phyloP scores from a whole-genome alignment of 2,329 filamentous ascomycete species.

The Colletotrichum sp. region DNA sequence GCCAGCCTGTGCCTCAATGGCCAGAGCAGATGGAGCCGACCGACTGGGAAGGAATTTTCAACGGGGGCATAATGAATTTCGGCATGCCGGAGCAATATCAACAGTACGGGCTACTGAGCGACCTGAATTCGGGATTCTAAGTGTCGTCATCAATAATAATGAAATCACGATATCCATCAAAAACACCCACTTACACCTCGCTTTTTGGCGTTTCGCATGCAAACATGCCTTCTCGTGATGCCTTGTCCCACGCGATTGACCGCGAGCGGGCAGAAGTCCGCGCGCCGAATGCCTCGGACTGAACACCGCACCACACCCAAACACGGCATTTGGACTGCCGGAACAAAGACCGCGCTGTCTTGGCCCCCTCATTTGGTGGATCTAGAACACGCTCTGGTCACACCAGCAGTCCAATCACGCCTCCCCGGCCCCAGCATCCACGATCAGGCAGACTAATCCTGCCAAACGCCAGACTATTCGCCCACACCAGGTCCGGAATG shows the following conservation, averaged over 20 bases:
- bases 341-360: slow-evolving; percentile 2
- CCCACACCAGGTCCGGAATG: neutral
- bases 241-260: neutral
- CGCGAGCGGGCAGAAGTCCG: slow-evolving; percentile 3
- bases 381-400: neutral
- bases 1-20: slow-evolving; percentile 1
- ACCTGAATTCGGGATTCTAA: slow-evolving; percentile 27
- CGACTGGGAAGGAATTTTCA: slow-evolving; percentile 32
- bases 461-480: neutral
- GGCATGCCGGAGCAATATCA: slow-evolving; percentile 24
- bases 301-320: neutral
- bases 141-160: neutral
- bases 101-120: slow-evolving; percentile 28
- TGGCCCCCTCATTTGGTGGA: neutral
- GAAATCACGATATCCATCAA: neutral
- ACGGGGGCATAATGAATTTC: slow-evolving; percentile 23
- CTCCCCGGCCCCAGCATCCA: neutral
- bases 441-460: neutral
- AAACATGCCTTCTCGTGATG: neutral
- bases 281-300: neutral
- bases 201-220: neutral
- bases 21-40: slow-evolving; percentile 16
- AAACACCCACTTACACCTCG: neutral
- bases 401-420: slow-evolving; percentile 3
- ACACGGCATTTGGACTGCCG: neutral